Evolutionary conservation across 2,329 filamentous ascomycete species (phyloP).

Genomic region (Aurifilum marmelostoma): DNA sequence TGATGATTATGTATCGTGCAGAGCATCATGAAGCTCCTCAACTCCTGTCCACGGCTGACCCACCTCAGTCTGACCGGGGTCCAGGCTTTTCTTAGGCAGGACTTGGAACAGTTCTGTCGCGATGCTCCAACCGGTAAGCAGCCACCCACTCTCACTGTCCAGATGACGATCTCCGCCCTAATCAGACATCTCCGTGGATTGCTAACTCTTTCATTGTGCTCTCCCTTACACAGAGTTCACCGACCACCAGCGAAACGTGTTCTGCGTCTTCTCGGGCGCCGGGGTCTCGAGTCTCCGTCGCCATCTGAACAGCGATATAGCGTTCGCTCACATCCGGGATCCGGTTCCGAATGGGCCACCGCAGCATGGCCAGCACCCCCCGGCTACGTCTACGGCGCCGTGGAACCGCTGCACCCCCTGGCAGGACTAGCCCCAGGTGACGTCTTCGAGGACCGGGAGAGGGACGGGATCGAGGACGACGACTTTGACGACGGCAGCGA

Average conservation of each 20-base stretch:
- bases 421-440: slow-evolving; percentile 38
- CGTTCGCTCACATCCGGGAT: slow-evolving; percentile 51
- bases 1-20: slow-evolving; percentile 47
- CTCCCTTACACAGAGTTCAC: slow-evolving; percentile 75
- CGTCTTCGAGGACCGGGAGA: slow-evolving; percentile 43
- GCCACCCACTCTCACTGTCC: neutral
- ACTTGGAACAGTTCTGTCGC: slow-evolving; percentile 83
- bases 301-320: slow-evolving; percentile 67
- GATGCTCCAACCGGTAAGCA: slow-evolving; percentile 73
- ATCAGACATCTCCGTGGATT: neutral
- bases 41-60: slow-evolving; percentile 88
- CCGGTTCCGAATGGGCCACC: slow-evolving; percentile 29
- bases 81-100: slow-evolving; percentile 82
- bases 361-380: slow-evolving; percentile 22
- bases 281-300: slow-evolving; percentile 79
- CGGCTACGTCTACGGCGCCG: slow-evolving; percentile 27
- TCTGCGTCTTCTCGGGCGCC: slow-evolving; percentile 93
- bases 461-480: slow-evolving; percentile 40
- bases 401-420: slow-evolving; percentile 22
- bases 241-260: slow-evolving; percentile 90
- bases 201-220: slow-evolving; percentile 7
- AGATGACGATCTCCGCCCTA: neutral
- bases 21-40: slow-evolving; percentile 89
- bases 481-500: slow-evolving; percentile 37
- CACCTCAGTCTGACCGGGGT: slow-evolving; percentile 95